A percentile compares a stretch with the other conserved stretches of the same genome.
Evolutionary conservation across 495 filamentous ascomycete genomes (phyloP).

Genomic region (Aspergillus biplanus): DNA sequence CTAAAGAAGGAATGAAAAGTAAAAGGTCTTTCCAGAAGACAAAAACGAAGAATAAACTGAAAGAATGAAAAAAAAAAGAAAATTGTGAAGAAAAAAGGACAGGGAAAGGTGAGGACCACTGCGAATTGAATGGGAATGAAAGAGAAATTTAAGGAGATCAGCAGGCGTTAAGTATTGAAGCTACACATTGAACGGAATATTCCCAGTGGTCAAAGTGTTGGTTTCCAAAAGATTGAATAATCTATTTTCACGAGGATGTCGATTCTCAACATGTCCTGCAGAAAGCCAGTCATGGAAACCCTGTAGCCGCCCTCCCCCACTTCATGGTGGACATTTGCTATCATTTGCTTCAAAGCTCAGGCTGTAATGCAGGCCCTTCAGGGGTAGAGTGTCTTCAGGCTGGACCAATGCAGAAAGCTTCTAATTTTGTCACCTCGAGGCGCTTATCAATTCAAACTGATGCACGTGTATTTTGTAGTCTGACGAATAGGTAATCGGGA

Average conservation of each 20-base stretch:
- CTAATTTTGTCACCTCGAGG: constrained; percentile 17
- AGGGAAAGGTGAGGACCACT: neutral
- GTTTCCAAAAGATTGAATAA: constrained; percentile 13
- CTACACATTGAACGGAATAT: neutral
- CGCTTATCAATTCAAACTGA: constrained; percentile 18
- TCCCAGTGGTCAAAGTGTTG: neutral
- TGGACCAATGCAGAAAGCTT: constrained; percentile 15
- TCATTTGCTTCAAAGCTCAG: neutral
- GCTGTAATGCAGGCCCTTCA: constrained; percentile 4
- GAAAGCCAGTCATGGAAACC: constrained; percentile 13
- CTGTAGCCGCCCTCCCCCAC: constrained; percentile 18
- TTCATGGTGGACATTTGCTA: constrained; percentile 13
- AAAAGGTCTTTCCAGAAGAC: constrained; percentile 27
- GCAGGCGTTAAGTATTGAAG: constrained; percentile 5
- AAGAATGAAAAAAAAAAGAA: constrained; percentile 12
- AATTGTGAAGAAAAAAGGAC: constrained; percentile 6
- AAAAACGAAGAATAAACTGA: neutral
- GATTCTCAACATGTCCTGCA: constrained; percentile 14
- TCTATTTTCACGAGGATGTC: constrained; percentile 13
- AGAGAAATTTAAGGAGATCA: neutral
- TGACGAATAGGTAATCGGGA: constrained; percentile 2
- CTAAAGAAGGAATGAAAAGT: constrained; percentile 2
- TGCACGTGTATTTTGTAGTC: neutral
- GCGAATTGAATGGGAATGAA: neutral
- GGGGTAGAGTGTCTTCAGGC: constrained; percentile 12